Percentiles rank a stretch among this genome's conserved stretches.
Evolutionary conservation across 1,139 yeast genomes (phyloP).

Genomic region (Blastobotrys raffinosifermentans): DNA sequence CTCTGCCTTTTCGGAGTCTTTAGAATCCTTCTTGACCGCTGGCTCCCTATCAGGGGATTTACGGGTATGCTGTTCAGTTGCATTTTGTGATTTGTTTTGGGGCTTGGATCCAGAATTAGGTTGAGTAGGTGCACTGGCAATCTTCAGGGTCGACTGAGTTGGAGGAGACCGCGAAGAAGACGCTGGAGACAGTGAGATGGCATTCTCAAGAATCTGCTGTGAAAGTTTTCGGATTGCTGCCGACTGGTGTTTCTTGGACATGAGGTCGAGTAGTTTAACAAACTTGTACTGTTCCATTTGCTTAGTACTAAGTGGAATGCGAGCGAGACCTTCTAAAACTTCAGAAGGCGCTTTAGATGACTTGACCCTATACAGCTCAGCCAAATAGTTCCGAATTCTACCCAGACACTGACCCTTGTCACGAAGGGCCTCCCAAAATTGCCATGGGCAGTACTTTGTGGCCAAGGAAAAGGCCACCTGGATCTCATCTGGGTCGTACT

Average conservation of each 20-base stretch:
- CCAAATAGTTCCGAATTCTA: constrained; percentile 30
- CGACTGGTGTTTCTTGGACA: constrained; percentile 16
- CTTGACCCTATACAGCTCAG: constrained; percentile 15
- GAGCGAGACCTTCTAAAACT: constrained; percentile 18
- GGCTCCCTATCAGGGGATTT: too few species aligned
- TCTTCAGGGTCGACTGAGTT: too few species aligned
- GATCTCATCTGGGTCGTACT: constrained; percentile 22
- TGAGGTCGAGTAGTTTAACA: constrained; percentile 17
- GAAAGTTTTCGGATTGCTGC: constrained; percentile 1
- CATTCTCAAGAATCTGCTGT: not conserved
- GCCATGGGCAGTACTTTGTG: constrained; percentile 15
- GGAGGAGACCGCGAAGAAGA: too few species aligned
- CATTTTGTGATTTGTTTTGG: too few species aligned
- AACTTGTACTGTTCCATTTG: constrained; percentile 23
- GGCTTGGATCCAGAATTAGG: too few species aligned
- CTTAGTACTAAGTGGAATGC: constrained; percentile 20
- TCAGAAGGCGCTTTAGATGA: constrained; percentile 14
- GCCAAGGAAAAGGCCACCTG: constrained; percentile 21
- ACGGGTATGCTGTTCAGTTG: too few species aligned
- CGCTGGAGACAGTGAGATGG: too few species aligned
- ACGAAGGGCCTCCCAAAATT: constrained; percentile 23
- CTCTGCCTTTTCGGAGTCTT: too few species aligned
- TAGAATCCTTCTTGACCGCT: too few species aligned
- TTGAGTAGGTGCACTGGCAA: too few species aligned
- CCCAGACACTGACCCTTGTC: constrained; percentile 17